Evolutionary conservation across 768 basidiomycete genomes (phyloP).

Genomic region (Scleroderma citrinum): DNA sequence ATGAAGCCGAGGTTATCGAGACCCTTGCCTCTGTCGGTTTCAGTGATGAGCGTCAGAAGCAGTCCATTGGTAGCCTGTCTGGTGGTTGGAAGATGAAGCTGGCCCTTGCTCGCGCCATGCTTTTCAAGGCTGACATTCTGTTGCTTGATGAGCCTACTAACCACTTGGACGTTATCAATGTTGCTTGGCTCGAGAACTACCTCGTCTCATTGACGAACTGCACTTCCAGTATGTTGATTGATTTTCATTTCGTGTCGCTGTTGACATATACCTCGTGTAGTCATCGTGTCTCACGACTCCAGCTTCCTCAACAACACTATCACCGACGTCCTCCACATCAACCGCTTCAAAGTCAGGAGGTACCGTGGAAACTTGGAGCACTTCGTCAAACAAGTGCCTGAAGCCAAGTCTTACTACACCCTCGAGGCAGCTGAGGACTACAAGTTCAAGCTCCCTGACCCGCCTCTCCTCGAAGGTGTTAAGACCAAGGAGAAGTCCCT

Average conservation of each 20-base stretch:
- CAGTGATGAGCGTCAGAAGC: slow-evolving; percentile 76
- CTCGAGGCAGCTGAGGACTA: slow-evolving; percentile 95
- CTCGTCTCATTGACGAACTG: slow-evolving; percentile 81
- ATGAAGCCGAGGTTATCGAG: slow-evolving; percentile 64
- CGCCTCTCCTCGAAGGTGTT: slow-evolving; percentile 97
- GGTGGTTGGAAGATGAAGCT: slow-evolving; percentile 99
- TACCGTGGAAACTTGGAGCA: slow-evolving; percentile 94
- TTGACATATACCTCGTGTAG: slow-evolving; percentile 29
- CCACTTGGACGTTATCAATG: slow-evolving; percentile 95
- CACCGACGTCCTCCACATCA: slow-evolving; percentile 94
- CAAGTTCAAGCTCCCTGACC: slow-evolving; percentile 96
- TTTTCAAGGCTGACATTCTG: slow-evolving; percentile 97
- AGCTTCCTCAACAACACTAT: slow-evolving; percentile 97
- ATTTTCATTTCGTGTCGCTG: not conserved
- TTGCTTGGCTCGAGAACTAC: slow-evolving; percentile 96
- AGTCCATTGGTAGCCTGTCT: slow-evolving; percentile 84
- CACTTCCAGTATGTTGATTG: slow-evolving; percentile 69
- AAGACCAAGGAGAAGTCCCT: slow-evolving; percentile 99
- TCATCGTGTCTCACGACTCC: slow-evolving; percentile 98
- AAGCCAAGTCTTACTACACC: slow-evolving; percentile 97
- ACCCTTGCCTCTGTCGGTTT: slow-evolving; percentile 91
- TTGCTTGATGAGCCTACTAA: slow-evolving; percentile 96
- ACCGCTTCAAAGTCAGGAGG: slow-evolving; percentile 96
- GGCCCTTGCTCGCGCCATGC: slow-evolving; percentile 92
- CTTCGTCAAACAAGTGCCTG: slow-evolving; percentile 91